phyloP scores from a whole-genome alignment of 768 basidiomycete genomes.

The Calocera cornea region DNA sequence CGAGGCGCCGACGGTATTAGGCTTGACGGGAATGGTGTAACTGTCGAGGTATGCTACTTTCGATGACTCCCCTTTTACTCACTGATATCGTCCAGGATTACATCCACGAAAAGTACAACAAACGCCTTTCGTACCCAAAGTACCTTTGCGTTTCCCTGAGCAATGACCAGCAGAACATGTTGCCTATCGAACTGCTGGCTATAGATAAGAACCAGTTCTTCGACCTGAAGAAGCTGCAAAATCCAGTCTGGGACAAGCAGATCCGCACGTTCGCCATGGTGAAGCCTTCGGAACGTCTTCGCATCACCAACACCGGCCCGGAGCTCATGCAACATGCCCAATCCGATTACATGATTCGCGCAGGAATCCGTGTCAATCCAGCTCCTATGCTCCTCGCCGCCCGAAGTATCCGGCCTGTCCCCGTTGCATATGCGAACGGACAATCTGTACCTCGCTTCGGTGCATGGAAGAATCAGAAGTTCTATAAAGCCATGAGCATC shows the following conservation, averaged over 20 bases:
- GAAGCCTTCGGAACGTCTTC: background rate
- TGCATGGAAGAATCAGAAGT: background rate
- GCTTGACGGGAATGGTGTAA: background rate
- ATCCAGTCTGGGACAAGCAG: background rate
- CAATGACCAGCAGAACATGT: background rate
- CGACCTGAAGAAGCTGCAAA: background rate
- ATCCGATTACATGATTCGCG: background rate
- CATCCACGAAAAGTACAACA: background rate
- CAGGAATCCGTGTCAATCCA: background rate
- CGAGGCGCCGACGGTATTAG: background rate
- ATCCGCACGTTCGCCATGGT: background rate
- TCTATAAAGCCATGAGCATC: background rate
- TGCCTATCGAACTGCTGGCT: background rate
- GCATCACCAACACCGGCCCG: background rate
- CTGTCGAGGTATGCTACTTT: background rate
- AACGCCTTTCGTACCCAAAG: background rate
- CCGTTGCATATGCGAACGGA: background rate
- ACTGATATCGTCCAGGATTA: background rate
- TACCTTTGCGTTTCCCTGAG: background rate
- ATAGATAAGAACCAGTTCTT: background rate
- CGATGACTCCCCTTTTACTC: background rate
- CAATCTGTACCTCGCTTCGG: background rate
- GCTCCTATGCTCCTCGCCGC: background rate
- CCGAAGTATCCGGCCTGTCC: background rate
- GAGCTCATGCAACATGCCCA: background rate